These are phyloP conservation scores for Colletotrichum magnum DNA, from an alignment of 2,329 filamentous ascomycete genomes.

Conservation along the genomic window DNA sequence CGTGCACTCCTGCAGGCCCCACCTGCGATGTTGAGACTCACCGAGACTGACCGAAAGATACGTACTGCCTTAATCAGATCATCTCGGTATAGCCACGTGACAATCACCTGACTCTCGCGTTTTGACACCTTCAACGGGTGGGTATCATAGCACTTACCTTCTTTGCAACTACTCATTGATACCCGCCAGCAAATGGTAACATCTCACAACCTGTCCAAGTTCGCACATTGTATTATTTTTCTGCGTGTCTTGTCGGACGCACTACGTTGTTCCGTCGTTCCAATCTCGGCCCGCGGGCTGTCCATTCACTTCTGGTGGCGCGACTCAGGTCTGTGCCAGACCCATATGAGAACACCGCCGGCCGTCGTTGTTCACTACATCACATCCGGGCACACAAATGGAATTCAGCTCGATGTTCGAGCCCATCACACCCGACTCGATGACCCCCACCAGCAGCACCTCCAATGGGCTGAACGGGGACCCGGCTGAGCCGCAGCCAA, in stretches of 20 bases:
- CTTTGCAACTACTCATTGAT: background rate
- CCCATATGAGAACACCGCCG: background rate
- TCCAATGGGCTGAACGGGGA: background rate
- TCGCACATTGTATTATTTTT: too few relatives aligned
- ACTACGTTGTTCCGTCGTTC: too few relatives aligned
- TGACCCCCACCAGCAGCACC: background rate
- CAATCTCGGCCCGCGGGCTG: too few relatives aligned
- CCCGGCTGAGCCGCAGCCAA: background rate
- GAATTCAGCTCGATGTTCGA: background rate
- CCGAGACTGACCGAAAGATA: background rate
- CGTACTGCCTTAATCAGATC: background rate
- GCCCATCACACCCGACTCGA: background rate
- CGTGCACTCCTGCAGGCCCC: too few relatives aligned
- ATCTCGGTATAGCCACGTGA: conserved; percentile 22
- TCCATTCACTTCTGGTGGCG: background rate
- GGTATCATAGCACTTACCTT: too few relatives aligned
- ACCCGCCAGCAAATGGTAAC: background rate
- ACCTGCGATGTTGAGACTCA: background rate
- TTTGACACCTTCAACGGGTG: background rate
- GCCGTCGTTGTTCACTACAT: background rate
- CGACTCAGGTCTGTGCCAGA: background rate
- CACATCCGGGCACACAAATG: background rate
- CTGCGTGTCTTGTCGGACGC: too few relatives aligned
- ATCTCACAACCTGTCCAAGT: too few relatives aligned
- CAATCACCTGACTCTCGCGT: conserved; percentile 19